Evolutionary conservation across 164 flowering plant species (phyloP), one percentile per base, ranked within the genome.

Genomic region (Aristolochia californica): DNA sequence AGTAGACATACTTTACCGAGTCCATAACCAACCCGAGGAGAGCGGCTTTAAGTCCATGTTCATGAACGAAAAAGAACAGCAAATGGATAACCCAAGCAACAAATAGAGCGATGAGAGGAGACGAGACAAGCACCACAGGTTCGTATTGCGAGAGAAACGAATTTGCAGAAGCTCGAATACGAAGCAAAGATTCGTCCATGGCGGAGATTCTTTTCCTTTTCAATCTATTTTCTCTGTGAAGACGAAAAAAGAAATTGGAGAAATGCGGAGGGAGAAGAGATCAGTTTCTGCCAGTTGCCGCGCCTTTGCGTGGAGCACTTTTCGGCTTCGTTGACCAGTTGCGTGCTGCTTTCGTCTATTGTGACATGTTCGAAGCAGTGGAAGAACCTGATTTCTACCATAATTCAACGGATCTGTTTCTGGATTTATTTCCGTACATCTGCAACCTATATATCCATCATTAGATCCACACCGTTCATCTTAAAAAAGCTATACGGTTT

Each of bases 91-190:
- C 5, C n/a, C 67, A 71, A n/a, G 94, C 91, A 43, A 82, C 14
- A 20, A 77, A 16, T 58, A 91, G 72, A 15, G 88, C 72, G 24
- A 82, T 28, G 1, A 85, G 48, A 12, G 95, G 97, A 55, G 72
- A 66, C 18, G 79, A 1, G 38, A 87, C 54, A 34, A 91, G 79
- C 43, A 70, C 68, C 17, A 88, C 64, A 28, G 98, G 98, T 66
- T 93, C 98, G 76, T 71, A 85, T 18, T 74, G 70, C 16, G 88
- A 78, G 13, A 93, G 54, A 49, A 59, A 77, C 0, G 82, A 75
- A 62, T 88, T 93, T n/a, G 84, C 82, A 18, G 79, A 73, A 59
- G 61, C 77, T 72, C 95, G 70, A 18, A 67, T 53, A 12, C 24
- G 63, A 13, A 45, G 5, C 49, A 70, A 22, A 34, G 51, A 50